Evolutionary conservation across 805 yeast genomes (phyloP), one percentile per base, ranked within the genome.

Genomic region (Wickerhamiella shivajii): DNA sequence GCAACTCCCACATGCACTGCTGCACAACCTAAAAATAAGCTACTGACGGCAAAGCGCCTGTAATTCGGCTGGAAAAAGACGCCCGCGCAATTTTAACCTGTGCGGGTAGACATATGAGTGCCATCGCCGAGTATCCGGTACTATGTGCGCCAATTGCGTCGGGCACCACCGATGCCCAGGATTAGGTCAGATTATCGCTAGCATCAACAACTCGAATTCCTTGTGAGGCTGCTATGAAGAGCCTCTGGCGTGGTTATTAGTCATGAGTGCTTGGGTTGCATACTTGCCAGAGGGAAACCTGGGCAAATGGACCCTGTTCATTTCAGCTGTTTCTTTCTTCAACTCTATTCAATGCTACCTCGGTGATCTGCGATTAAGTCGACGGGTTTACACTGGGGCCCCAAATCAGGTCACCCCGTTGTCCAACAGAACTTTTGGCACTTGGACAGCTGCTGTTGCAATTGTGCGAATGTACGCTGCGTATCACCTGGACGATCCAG

Each of bases 401-500:
- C 83, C 85, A 11, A 43, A 51, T 5, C 69, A 77, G 52, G 77
- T 75, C 17, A 56, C 63, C 2, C 49, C 52, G 4, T 63, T 90
- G 44, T 73, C 90, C 45, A 94, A 95, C n/a, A 70, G 98, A 48
- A 87, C 98, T 0, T 90, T 90, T 55, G 98, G 98, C 21, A 90
- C 98, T 1, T 90, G 98, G 98, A 90, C 98, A 0, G 62, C 85
- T 24, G 66, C 85, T 45, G 74, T 94, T 2, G 70, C 93, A 2
- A 63, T 87, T 19, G 75, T 90, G 30, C 71, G 98, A 51, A 66
- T 75, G 43, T 83, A 79, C 53, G 94, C 93, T 36, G 92, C 97
- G 10, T 78, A 77, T 57, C 62, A 78, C 51, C 61, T 79, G 38
- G 61, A 63, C 35, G 73, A 74, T 45, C 71, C 71, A 16, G 77